These are phyloP conservation scores for Hypoxylon fuscum DNA, from an alignment of 495 filamentous ascomycete genomes.

Conservation along the genomic window DNA sequence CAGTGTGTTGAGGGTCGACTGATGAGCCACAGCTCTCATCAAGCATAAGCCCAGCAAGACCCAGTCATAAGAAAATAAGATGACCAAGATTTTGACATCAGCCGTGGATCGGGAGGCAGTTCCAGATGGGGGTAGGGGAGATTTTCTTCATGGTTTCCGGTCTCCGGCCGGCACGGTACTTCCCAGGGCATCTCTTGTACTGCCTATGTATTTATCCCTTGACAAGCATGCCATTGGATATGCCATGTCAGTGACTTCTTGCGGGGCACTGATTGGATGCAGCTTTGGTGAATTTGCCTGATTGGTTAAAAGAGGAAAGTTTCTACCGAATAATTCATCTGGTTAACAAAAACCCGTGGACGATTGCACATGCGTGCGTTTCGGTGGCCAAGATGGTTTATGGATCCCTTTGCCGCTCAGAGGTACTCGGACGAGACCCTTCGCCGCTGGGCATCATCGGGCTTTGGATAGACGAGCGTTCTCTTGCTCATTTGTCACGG, in stretches of 20 bases:
- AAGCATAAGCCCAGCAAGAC: slow-evolving; percentile 5
- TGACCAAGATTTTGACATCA: slow-evolving; percentile 15
- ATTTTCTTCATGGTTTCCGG: slow-evolving; percentile 28
- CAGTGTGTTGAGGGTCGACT: slow-evolving; percentile 3
- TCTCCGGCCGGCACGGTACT: slow-evolving; percentile 37
- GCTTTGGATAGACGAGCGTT: slow-evolving; percentile 28
- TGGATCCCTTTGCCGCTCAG: slow-evolving; percentile 39
- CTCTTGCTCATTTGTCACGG: slow-evolving; percentile 34
- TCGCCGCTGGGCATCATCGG: slow-evolving; percentile 42
- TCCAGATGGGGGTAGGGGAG: slow-evolving; percentile 22
- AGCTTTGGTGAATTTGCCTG: slow-evolving; percentile 37
- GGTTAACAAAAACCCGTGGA: slow-evolving; percentile 39
- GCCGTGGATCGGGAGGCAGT: slow-evolving; percentile 24
- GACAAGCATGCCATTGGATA: slow-evolving; percentile 42
- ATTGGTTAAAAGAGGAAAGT: slow-evolving; percentile 40
- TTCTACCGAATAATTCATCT: slow-evolving; percentile 41
- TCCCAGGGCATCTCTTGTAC: slow-evolving; percentile 22
- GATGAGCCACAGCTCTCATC: background rate
- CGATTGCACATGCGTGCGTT: slow-evolving; percentile 38
- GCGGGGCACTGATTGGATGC: slow-evolving; percentile 37
- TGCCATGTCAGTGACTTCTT: slow-evolving; percentile 37
- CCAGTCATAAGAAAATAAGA: slow-evolving; percentile 10
- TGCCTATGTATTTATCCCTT: slow-evolving; percentile 42
- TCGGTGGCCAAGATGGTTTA: slow-evolving; percentile 35
- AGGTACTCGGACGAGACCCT: slow-evolving; percentile 26